Percentiles rank a stretch among this genome's conserved stretches.
Conservation (phyloP, 225 moss, liverwort and hornwort species). For the Pseudisothecium myosuroides region DNA sequence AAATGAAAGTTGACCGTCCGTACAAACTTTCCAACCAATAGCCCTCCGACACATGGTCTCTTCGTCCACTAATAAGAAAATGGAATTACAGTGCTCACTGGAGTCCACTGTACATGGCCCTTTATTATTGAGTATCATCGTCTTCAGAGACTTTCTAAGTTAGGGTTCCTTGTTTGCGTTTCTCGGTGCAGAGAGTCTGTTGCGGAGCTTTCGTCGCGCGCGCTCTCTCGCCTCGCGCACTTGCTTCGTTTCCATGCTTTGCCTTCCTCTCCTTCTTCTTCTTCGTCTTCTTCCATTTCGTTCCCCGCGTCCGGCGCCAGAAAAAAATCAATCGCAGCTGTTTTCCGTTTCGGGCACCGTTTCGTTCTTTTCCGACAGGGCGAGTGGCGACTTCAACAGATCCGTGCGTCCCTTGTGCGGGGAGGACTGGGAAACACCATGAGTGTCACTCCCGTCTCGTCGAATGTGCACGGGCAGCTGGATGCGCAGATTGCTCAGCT, state of each 20-base stretch:
- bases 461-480: not conserved
- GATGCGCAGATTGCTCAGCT: constrained; percentile 44
- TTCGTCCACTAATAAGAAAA: not conserved
- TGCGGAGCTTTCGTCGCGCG: not conserved
- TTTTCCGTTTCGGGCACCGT: too few species aligned
- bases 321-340: not conserved
- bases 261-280: too few species aligned
- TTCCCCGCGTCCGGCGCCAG: too few species aligned
- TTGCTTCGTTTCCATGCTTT: not conserved
- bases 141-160: not conserved
- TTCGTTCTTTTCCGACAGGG: not conserved
- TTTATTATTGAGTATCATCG: not conserved
- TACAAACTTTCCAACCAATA: not conserved
- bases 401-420: not conserved
- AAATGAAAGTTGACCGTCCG: not conserved
- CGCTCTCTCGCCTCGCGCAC: not conserved
- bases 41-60: not conserved
- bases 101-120: not conserved
- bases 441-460: not conserved
- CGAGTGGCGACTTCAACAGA: not conserved
- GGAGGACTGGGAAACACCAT: not conserved
- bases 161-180: not conserved
- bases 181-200: not conserved
- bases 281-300: too few species aligned
- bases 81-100: not conserved